phyloP scores from a whole-genome alignment of 2,329 filamentous ascomycete species.

The Aspergillus sojae region DNA sequence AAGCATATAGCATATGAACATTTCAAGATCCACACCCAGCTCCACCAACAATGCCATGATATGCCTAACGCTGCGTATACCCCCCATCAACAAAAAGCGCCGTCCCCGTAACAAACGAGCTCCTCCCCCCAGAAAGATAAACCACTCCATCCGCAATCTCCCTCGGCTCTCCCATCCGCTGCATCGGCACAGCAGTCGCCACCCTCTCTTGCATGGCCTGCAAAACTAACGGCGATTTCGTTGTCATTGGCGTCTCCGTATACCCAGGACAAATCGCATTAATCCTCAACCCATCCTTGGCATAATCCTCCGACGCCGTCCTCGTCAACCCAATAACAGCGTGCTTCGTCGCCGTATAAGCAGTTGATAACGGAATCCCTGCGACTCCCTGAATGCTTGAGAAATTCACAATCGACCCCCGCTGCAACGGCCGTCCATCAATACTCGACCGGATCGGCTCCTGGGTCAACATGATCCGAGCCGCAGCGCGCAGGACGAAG shows the following conservation, averaged over 20 bases:
- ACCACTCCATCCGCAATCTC: neutral
- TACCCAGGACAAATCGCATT: neutral
- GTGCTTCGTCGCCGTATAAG: neutral
- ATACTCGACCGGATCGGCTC: neutral
- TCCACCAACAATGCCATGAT: neutral
- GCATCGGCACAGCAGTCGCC: neutral
- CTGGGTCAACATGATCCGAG: neutral
- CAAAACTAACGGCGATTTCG: neutral
- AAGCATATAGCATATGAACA: neutral
- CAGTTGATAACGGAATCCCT: neutral
- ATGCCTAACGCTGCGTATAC: neutral
- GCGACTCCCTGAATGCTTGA: neutral
- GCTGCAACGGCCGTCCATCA: neutral
- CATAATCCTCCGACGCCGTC: neutral
- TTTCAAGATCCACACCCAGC: no score
- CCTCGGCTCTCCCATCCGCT: neutral
- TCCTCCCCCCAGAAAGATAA: neutral
- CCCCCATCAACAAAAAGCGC: neutral
- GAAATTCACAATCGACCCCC: neutral
- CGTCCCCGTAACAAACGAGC: neutral
- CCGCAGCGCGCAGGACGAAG: neutral
- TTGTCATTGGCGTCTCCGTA: neutral
- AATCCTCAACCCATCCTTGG: neutral
- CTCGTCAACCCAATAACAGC: neutral
- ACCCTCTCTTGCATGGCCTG: neutral